Percentiles rank a stretch among this genome's conserved stretches.
Conservation (phyloP, 352 stramenopile species). For the Blastocystis sp. region DNA sequence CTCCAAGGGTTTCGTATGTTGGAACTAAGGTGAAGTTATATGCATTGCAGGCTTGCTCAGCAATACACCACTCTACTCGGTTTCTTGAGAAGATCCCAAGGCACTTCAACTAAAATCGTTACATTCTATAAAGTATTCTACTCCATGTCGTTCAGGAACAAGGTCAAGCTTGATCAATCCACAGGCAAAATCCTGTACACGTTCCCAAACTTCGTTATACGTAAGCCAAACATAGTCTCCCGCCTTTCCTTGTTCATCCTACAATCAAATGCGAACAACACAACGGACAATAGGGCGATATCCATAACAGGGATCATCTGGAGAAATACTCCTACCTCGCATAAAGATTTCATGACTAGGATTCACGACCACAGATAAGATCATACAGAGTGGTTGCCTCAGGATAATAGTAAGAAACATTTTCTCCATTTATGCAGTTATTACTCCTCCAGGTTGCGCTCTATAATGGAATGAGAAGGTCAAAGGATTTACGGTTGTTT, state of each 20-base stretch:
- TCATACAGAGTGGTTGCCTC: slow-evolving; percentile 45
- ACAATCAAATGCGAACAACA: neutral
- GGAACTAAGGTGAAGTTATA: slow-evolving; percentile 46
- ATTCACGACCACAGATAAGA: neutral
- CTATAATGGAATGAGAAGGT: neutral
- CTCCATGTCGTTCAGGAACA: slow-evolving; percentile 17
- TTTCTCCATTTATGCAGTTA: slow-evolving; percentile 19
- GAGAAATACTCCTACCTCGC: slow-evolving; percentile 22
- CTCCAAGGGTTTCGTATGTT: slow-evolving; percentile 46
- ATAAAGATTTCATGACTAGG: slow-evolving; percentile 28
- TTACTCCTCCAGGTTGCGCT: slow-evolving; percentile 50
- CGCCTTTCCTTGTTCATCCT: slow-evolving; percentile 34
- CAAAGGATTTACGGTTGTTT: neutral
- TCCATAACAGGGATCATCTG: slow-evolving; percentile 25
- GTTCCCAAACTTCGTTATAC: slow-evolving; percentile 55
- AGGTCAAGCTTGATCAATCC: slow-evolving; percentile 51
- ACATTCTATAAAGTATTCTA: neutral
- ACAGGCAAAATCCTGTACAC: slow-evolving; percentile 33
- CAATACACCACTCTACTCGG: slow-evolving; percentile 33
- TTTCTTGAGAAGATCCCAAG: slow-evolving; percentile 38
- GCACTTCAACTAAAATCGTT: neutral
- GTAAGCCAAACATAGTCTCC: slow-evolving; percentile 36
- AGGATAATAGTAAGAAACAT: slow-evolving; percentile 1
- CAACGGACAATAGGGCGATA: slow-evolving; percentile 14
- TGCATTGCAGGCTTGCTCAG: slow-evolving; percentile 33